Base-by-base conservation (phyloP, 2,329 filamentous ascomycete species). In the Fusarium sp. region DNA sequence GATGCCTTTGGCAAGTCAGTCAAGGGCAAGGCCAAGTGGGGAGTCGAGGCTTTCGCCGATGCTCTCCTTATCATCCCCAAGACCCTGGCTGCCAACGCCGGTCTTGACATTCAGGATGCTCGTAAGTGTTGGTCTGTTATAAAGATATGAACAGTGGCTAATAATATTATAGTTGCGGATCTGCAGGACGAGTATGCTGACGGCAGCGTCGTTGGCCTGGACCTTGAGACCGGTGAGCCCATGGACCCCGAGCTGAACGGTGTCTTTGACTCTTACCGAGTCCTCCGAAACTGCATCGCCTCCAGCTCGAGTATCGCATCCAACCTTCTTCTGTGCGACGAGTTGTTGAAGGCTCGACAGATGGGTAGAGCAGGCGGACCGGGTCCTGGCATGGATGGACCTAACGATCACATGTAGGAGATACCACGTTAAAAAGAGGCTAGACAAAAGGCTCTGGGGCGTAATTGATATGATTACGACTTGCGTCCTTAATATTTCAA, bases 21-120 rank as follows among this genome's bases (percentile, higher is more conserved):
- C 78, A 99, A 97, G 86, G 96, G 96, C 76, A 99, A 99, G 86
- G 93, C 95, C 40, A 97, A 97, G 84, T 97, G 89, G 86, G 96
- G 96, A 79, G 94, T 99, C 7, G 89, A 91, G 72, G 96, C 96
- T 7, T 99, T 99, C 79, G 93, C 96, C 7, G 95, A 99, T 81
- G 95, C 96, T 58, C 86, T 99, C 49, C 86, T 99, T 68, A 86
- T 99, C 75, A 98, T 99, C 76, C 96, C 96, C 76, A 99, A 99
- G 88, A 98, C 94, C 2, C 86, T 99, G 69, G 96, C 96, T 49
- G 93, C 94, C 72, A 99, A 99, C 78, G 93, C 93, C 57, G 96
- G 96, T 65, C 94, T 97, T 75, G 96, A 99, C 77, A 93, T 99
- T 68, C 96, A 99, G 82, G 96, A 99, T 83, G 91, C 93, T 72